Evolutionary conservation across 768 basidiomycete genomes (phyloP), one percentile per base, ranked within the genome.

Genomic region (Hericium erinaceus): DNA sequence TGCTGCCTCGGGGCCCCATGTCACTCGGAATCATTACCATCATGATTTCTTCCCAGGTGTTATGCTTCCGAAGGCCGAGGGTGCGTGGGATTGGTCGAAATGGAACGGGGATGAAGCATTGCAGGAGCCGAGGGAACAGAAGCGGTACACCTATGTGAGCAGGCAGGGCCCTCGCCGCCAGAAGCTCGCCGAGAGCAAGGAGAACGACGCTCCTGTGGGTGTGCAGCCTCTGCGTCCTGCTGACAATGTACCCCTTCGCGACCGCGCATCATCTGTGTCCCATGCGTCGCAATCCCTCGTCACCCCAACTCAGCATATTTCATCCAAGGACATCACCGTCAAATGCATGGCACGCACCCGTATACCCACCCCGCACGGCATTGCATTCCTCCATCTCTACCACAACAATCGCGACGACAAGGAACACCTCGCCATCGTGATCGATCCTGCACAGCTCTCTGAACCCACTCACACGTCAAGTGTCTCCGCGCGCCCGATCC

Each of bases 341-440:
- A 86, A 83, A 69, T 99, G 97, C 70, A 92, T 95, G 84, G 97
- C 93, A 12, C 89, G 97, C 57, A 98, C 97, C 3, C 88, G 97
- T 57, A 91, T 98, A 69, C 97, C 97, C 44, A 99, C 97, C 0
- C 91, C 92, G 0, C 92, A 98, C 64, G 95, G 95, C 5, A 85
- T 90, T 12, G 83, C 87, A 16, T 98, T 98, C 73, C 78, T 98
- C 10, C 93, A 98, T 66, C 74, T 98, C 55, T 98, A 98, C 74
- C 92, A 93, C 70, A 98, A 97, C 69, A 89, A 86, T 65, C 82
- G 79, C 55, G 97, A 98, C 73, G 75, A 69, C 68, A 98, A 98
- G 71, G 97, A 99, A 67, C 97, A 99, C 68, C 81, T 99, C 16
- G 95, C 95, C 0, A 83, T 99, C 58, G 94, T 99, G 60, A 80